Base-by-base conservation (phyloP, 768 basidiomycete species). In the Agrocybe pediades region DNA sequence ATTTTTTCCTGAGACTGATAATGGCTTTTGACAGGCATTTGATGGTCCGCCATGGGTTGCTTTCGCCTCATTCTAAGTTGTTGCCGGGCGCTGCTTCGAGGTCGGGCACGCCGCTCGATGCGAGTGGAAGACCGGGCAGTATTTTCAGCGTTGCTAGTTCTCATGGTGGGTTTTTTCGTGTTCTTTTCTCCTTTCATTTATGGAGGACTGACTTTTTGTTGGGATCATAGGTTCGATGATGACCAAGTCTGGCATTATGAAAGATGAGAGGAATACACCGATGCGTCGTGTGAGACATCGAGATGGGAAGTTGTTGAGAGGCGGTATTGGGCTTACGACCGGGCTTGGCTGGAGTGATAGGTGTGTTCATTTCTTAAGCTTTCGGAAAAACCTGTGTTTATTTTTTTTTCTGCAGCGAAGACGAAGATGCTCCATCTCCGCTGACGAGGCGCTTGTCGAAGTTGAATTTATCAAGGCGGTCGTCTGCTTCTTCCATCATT, bases 301-400 rank as follows among this genome's bases (percentile, higher is more conserved):
- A 2, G 86, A 88, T 60, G 86, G 85, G 0, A 70, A 67, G 27
- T 53, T 82, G 16, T 68, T 88, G 51, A 67, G 72, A 44, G 87
- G 85, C 1, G 87, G 87, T 2, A 77, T 88, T 48, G 87, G 87
- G 2, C 63, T 88, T 49, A 88, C 87, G 4, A 88, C 87, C 7
- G 87, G 87, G 6, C 68, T 88, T 13, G 87, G 87, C 0, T 88
- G 87, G 87, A 87, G 85, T 60, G 87, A 88, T 60, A 86, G 85
- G 83, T 86, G 29, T 13, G 77, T 68, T 17, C n/a, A 41, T 11
- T 46, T 51, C 40, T 52, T 55, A 26, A 49, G 55, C 40, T 58
- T 41, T 15, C 13, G 33, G 13, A 24, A 4, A 11, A n/a, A 36
- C 17, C 16, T 6, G 3, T 50, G 20, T 46, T 49, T 16, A 21